Conservation (phyloP, 1,284 basidiomycete species). For the Leccinum olivaceoglutinosum region DNA sequence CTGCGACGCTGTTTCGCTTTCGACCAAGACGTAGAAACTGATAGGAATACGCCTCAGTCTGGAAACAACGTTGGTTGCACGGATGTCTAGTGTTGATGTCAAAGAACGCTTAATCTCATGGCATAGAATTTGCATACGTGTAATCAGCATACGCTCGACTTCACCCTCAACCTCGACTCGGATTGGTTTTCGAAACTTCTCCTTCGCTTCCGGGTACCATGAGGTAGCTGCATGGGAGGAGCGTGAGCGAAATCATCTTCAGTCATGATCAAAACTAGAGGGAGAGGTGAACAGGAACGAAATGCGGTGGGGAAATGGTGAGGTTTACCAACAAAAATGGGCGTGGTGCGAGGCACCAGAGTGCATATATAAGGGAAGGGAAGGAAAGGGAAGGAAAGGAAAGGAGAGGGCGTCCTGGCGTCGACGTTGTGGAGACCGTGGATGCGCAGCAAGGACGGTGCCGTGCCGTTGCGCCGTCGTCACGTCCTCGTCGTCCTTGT, state of each 20-base stretch:
- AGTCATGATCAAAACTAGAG: not conserved
- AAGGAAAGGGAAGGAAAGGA: too few relatives aligned
- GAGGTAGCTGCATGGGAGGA: not conserved
- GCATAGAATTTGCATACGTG: not conserved
- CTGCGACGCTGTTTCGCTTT: not conserved
- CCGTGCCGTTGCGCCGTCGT: too few relatives aligned
- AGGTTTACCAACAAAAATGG: too few relatives aligned
- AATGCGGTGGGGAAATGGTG: not conserved
- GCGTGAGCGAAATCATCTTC: not conserved
- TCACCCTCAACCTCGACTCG: not conserved
- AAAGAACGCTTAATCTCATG: not conserved
- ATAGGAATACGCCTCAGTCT: not conserved
- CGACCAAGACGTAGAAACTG: not conserved
- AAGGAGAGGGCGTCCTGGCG: too few relatives aligned
- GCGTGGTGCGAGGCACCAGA: too few relatives aligned
- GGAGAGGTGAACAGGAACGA: not conserved
- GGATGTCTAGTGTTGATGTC: not conserved
- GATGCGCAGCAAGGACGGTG: too few relatives aligned
- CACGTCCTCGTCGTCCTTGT: too few relatives aligned
- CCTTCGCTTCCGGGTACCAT: not conserved
- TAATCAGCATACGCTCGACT: not conserved
- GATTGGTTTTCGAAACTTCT: not conserved
- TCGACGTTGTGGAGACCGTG: too few relatives aligned
- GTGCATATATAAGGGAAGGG: too few relatives aligned
- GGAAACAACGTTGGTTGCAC: not conserved